phyloP scores from a whole-genome alignment of 345 rosid genomes.

The Hirschfeldia incana region DNA sequence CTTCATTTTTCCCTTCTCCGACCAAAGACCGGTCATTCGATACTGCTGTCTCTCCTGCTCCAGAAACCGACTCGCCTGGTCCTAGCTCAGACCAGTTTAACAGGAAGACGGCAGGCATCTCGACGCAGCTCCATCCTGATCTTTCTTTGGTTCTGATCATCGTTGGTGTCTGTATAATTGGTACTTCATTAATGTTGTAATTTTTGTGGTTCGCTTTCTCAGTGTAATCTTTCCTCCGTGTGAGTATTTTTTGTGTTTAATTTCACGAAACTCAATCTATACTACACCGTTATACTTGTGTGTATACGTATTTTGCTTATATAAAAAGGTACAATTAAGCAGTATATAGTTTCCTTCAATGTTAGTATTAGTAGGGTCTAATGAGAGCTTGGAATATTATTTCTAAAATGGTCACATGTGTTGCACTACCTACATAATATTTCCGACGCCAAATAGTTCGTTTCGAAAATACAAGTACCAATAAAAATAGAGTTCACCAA shows the following conservation, averaged over 20 bases:
- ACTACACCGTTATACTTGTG: conserved; percentile 6
- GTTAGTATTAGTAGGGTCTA: background rate
- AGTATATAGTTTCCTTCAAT: background rate
- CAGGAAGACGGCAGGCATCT: conserved; percentile 49
- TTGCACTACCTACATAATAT: background rate
- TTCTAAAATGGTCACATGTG: background rate
- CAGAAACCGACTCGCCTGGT: conserved; percentile 43
- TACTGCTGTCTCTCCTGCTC: conserved; percentile 45
- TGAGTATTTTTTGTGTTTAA: conserved; percentile 7
- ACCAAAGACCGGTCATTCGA: conserved; percentile 30
- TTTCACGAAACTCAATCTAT: conserved; percentile 13
- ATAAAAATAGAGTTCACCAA: background rate
- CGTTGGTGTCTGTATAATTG: conserved; percentile 27
- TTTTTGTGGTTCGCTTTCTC: conserved; percentile 14
- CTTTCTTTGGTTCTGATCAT: conserved; percentile 22
- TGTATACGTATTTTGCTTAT: background rate
- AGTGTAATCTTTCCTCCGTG: background rate
- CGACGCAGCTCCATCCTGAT: conserved; percentile 32
- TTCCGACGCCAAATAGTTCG: conserved; percentile 2
- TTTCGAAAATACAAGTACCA: conserved; percentile 3
- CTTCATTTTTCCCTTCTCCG: conserved; percentile 71
- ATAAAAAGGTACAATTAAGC: background rate
- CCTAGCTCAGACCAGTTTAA: conserved; percentile 56
- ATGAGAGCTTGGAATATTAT: background rate
- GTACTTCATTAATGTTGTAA: conserved; percentile 19